phyloP scores from a whole-genome alignment of 192 early-diverging fungal genomes.

The Linderina pennispora region DNA sequence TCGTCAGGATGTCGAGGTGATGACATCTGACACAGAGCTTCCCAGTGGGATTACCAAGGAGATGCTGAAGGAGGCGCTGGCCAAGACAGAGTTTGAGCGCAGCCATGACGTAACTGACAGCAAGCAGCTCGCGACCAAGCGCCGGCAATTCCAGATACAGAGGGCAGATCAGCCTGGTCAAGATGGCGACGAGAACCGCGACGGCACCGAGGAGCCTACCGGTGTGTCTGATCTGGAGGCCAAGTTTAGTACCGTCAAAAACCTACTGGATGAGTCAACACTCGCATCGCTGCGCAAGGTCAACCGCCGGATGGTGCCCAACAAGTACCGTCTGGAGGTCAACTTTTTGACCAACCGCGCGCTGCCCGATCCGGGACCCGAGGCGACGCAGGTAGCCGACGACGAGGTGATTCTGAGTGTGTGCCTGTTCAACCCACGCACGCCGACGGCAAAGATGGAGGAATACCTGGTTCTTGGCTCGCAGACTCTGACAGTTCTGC shows the following conservation, averaged over 20 bases:
- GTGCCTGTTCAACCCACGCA: constrained; percentile 56
- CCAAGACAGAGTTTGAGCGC: constrained; percentile 40
- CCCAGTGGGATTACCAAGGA: constrained; percentile 41
- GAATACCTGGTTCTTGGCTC: constrained; percentile 63
- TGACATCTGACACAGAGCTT: constrained; percentile 37
- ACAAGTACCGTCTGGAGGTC: constrained; percentile 43
- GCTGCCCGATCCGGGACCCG: constrained; percentile 12
- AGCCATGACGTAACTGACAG: constrained; percentile 28
- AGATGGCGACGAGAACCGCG: no score
- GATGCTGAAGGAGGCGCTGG: constrained; percentile 43
- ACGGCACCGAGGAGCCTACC: constrained; percentile 30
- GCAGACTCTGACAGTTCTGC: constrained; percentile 58
- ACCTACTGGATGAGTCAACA: constrained; percentile 39
- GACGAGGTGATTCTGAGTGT: constrained; percentile 55
- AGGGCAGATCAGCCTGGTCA: no score
- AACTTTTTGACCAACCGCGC: constrained; percentile 49
- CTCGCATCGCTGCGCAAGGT: constrained; percentile 42
- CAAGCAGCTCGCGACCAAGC: constrained; percentile 15
- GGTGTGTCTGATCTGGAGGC: constrained; percentile 43
- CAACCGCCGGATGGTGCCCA: constrained; percentile 45
- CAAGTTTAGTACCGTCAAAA: constrained; percentile 38
- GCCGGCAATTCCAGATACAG: no score
- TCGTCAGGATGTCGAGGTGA: constrained; percentile 28
- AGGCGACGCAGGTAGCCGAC: constrained; percentile 33
- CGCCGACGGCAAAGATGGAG: constrained; percentile 49